A percentile compares a stretch with the other conserved stretches of the same genome.
These are phyloP conservation scores for Straminergon stramineum DNA, from an alignment of 225 moss, liverwort and hornwort genomes.

Conservation along the genomic window DNA sequence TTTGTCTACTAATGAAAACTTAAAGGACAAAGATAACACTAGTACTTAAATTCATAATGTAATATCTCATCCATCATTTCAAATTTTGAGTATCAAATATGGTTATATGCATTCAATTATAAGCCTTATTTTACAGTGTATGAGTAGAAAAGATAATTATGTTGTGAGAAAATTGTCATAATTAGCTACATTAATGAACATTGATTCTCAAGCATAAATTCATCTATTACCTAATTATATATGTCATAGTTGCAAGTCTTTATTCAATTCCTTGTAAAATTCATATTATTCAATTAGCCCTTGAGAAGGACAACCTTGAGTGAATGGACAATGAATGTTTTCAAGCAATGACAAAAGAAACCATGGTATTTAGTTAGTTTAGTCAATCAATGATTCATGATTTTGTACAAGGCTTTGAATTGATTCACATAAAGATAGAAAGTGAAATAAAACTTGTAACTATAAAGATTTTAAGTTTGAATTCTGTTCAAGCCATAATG, in stretches of 20 bases:
- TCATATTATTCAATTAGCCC: background rate
- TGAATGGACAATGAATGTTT: background rate
- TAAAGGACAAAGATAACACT: too few relatives aligned
- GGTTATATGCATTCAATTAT: background rate
- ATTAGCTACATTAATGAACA: background rate
- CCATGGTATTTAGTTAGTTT: background rate
- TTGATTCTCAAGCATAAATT: rapidly evolving
- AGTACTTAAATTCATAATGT: too few relatives aligned
- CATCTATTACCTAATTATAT: background rate
- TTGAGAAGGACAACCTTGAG: rapidly evolving
- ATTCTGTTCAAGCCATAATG: background rate
- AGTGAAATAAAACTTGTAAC: background rate
- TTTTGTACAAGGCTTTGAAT: background rate
- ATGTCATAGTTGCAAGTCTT: background rate
- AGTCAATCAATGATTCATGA: background rate
- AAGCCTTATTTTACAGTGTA: background rate
- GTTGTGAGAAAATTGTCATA: background rate
- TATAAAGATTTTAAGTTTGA: background rate
- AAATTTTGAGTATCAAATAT: too few relatives aligned
- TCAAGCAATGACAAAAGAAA: background rate
- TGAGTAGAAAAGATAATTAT: background rate
- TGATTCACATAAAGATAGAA: background rate
- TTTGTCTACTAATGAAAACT: too few relatives aligned
- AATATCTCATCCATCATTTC: too few relatives aligned
- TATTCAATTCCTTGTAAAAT: background rate